phyloP scores from a whole-genome alignment of 1,284 basidiomycete genomes.

The Athelia sp. region DNA sequence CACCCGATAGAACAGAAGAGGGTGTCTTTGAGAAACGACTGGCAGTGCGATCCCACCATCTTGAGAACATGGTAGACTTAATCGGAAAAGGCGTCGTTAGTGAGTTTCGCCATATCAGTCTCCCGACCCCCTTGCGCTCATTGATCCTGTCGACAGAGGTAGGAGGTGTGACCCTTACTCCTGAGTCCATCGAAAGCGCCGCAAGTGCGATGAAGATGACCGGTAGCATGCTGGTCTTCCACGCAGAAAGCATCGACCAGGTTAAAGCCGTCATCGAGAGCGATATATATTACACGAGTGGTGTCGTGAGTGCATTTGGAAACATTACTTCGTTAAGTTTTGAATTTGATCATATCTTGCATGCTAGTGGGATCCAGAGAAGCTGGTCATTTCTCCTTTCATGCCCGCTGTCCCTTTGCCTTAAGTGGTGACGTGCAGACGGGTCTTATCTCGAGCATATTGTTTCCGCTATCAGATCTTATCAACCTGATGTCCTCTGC shows the following conservation, averaged over 20 bases:
- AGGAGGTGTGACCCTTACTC: conserved; percentile 41
- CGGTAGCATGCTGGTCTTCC: conserved; percentile 45
- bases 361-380: conserved; percentile 34
- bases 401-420: conserved; percentile 30
- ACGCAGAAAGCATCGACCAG: conserved; percentile 41
- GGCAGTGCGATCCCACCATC: conserved; percentile 40
- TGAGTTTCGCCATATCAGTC: conserved; percentile 20
- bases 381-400: conserved; percentile 37
- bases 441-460: background rate
- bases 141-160: conserved; percentile 28
- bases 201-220: conserved; percentile 36
- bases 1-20: conserved; percentile 46
- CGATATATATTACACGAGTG: conserved; percentile 50
- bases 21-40: conserved; percentile 43
- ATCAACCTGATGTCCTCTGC: no score
- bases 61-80: conserved; percentile 33
- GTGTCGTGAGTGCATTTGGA: conserved; percentile 39
- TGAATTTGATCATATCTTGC: conserved; percentile 1
- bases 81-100: conserved; percentile 38
- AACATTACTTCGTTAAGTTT: background rate
- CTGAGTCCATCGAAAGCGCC: conserved; percentile 30
- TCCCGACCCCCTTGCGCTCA: background rate
- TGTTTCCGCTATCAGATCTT: no score
- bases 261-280: conserved; percentile 41
- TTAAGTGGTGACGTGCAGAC: no score